A percentile compares a stretch with the other conserved stretches of the same genome.
phyloP scores from a whole-genome alignment of 768 basidiomycete species.

The Kondoa subrosea region DNA sequence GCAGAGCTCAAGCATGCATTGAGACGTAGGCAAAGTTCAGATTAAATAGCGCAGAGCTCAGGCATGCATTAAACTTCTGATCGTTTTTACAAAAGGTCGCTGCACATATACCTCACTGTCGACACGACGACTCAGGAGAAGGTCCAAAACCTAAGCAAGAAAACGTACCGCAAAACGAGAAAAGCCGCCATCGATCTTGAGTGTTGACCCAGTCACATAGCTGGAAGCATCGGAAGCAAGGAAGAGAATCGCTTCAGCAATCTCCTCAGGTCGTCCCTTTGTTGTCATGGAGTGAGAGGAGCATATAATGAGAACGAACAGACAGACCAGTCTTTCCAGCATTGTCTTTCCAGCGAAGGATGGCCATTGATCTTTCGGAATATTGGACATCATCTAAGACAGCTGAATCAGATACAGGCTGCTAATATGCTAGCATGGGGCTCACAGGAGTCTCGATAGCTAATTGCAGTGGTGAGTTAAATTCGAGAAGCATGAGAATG shows the following conservation, averaged over 20 bases:
- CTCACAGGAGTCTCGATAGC: background rate
- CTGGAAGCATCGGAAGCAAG: constrained; percentile 7
- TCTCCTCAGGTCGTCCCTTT: constrained; percentile 7
- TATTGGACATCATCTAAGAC: background rate
- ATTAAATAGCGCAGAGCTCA: too few species aligned
- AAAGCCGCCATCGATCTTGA: constrained; percentile 19
- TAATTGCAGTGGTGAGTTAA: background rate
- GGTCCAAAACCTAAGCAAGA: too few species aligned
- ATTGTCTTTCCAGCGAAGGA: background rate
- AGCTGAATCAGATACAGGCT: background rate
- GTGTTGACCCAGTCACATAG: constrained; percentile 11
- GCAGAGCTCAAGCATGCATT: too few species aligned
- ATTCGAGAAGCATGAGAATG: background rate
- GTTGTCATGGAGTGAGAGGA: background rate
- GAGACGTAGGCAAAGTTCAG: too few species aligned
- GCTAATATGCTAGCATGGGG: background rate
- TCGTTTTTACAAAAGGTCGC: too few species aligned
- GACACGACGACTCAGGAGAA: too few species aligned
- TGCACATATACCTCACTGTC: too few species aligned
- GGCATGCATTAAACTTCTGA: too few species aligned
- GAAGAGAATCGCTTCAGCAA: constrained; percentile 1
- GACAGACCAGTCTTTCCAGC: constrained; percentile 2
- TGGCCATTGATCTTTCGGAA: background rate
- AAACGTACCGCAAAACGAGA: background rate
- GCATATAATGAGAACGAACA: background rate